Conservation (phyloP, 257 asterid genomes). For the Buddleja alternifolia region DNA sequence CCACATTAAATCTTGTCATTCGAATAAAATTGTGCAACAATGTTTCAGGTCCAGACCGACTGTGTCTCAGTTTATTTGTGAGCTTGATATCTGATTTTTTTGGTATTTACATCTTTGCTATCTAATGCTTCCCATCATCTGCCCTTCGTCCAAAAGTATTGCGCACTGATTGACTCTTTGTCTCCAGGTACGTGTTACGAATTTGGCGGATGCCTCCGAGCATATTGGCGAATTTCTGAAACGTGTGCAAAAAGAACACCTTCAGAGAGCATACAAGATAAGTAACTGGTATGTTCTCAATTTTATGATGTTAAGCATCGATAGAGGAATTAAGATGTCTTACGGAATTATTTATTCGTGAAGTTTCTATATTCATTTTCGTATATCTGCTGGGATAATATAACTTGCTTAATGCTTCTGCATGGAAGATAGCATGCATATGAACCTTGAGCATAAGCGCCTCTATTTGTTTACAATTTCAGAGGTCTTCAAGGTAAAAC, state of each 20-base stretch:
- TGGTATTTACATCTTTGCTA: not conserved
- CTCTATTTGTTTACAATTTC: not conserved
- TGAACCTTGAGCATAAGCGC: not conserved
- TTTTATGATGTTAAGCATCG: conserved; percentile 1
- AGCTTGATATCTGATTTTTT: not conserved
- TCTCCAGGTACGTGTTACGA: conserved; percentile 86
- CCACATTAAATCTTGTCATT: not conserved
- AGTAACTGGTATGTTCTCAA: conserved; percentile 56
- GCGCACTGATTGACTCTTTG: not conserved
- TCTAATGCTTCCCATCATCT: not conserved
- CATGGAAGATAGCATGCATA: not conserved
- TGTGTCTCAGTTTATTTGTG: not conserved
- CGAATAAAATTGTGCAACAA: not conserved
- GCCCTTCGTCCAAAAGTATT: not conserved
- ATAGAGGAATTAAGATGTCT: not conserved
- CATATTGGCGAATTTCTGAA: conserved; percentile 93
- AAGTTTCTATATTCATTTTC: not conserved
- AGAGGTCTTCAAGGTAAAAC: not conserved
- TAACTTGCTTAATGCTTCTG: not conserved
- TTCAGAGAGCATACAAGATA: conserved; percentile 83
- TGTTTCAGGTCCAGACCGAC: not conserved
- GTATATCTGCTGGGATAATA: not conserved
- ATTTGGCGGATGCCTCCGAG: conserved; percentile 91
- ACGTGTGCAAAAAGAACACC: conserved; percentile 68
- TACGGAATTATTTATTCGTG: not conserved